Evolutionary conservation across 108 stramenopile genomes (phyloP).

Genomic region (Epithemia pelagica): DNA sequence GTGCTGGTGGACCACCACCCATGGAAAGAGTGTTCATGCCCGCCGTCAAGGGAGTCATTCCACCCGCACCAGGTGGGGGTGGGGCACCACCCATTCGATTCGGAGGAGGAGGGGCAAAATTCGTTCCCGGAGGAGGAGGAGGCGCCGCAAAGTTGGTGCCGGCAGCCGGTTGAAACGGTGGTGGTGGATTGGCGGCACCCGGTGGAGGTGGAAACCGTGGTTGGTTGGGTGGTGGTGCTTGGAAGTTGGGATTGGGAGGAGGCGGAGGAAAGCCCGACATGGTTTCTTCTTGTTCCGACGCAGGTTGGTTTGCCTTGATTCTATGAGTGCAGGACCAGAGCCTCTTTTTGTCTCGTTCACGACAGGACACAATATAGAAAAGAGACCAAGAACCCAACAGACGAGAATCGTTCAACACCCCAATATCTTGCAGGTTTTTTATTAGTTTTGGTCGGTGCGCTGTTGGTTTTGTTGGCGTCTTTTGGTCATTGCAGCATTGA

Average conservation of each 20-base stretch:
- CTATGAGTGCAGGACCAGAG: too few species aligned
- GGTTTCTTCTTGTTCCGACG: not conserved
- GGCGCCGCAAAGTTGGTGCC: not conserved
- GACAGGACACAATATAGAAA: too few species aligned
- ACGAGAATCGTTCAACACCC: too few species aligned
- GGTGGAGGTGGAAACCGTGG: too few species aligned
- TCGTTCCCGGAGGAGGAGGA: not conserved
- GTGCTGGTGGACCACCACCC: not conserved
- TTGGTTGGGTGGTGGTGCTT: constrained; percentile 14
- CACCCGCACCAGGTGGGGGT: constrained; percentile 13
- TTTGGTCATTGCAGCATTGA: too few species aligned
- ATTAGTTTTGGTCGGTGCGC: too few species aligned
- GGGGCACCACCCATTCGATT: constrained; percentile 7
- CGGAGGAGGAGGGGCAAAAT: constrained; percentile 26
- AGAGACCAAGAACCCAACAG: too few species aligned
- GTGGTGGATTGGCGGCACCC: not conserved
- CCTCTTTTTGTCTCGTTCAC: too few species aligned
- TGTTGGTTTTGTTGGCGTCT: too few species aligned
- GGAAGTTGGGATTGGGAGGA: constrained; percentile 8
- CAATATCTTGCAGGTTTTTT: too few species aligned
- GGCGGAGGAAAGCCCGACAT: constrained; percentile 25
- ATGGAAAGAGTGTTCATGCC: constrained; percentile 3
- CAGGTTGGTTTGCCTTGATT: too few species aligned
- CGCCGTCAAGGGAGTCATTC: constrained; percentile 2
- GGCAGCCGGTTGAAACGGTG: constrained; percentile 17